Conservation (phyloP, 192 early-diverging fungal species). For the Coemansia sp. region DNA sequence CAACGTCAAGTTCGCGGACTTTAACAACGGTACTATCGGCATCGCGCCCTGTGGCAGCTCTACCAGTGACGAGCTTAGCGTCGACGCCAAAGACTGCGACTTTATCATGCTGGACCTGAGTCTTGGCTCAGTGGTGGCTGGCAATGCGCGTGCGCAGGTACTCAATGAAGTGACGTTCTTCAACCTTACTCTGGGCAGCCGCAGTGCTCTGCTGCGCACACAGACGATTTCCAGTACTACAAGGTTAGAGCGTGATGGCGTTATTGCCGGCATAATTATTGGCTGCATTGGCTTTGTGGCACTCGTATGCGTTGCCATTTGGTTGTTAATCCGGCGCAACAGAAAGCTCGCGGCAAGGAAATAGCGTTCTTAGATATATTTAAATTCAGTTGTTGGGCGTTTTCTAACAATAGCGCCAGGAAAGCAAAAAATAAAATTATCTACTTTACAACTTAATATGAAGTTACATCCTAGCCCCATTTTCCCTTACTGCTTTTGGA, state of each 20-base stretch:
- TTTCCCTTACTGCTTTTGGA: no score
- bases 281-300: slow-evolving; percentile 40
- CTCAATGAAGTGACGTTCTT: slow-evolving; percentile 51
- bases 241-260: slow-evolving; percentile 21
- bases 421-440: no score
- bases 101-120: slow-evolving; percentile 38
- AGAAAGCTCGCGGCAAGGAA: not conserved
- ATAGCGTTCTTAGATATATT: not conserved
- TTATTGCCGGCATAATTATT: slow-evolving; percentile 47
- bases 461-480: no score
- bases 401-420: no score
- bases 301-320: slow-evolving; percentile 17
- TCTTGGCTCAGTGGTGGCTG: slow-evolving; percentile 27
- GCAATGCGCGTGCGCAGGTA: slow-evolving; percentile 31
- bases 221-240: slow-evolving; percentile 46
- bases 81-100: slow-evolving; percentile 22
- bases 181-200: slow-evolving; percentile 29
- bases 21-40: slow-evolving; percentile 49
- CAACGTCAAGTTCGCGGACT: slow-evolving; percentile 43
- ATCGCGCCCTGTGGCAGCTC: slow-evolving; percentile 45
- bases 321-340: slow-evolving; percentile 18
- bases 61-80: slow-evolving; percentile 19
- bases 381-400: not conserved
- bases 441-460: no score
- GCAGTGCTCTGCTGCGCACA: slow-evolving; percentile 26